A percentile compares a stretch with the other conserved stretches of the same genome.
These are phyloP conservation scores for Pestalotiopsis sp. DNA, from an alignment of 2,329 filamentous ascomycete species.

Conservation along the genomic window DNA sequence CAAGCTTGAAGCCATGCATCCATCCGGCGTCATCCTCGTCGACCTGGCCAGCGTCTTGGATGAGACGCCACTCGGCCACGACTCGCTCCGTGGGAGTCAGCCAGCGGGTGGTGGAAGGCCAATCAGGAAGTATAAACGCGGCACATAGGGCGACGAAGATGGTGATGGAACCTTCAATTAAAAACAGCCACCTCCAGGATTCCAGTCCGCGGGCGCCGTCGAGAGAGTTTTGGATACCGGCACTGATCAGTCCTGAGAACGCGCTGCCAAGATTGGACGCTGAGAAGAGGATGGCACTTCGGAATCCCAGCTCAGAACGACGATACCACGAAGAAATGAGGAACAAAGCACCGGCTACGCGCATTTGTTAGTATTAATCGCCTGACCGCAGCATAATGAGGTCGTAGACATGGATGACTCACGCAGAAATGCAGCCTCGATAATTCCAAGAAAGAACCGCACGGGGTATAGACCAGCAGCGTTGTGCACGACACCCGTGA, in stretches of 20 bases:
- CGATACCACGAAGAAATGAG: slow-evolving; percentile 3
- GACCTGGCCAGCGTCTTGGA: slow-evolving; percentile 51
- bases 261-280: slow-evolving; percentile 38
- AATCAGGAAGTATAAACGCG: slow-evolving; percentile 58
- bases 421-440: slow-evolving; percentile 13
- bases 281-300: slow-evolving; percentile 40
- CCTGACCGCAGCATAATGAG: too few relatives aligned
- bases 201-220: slow-evolving; percentile 49
- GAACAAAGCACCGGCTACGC: neutral
- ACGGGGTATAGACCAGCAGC: slow-evolving; percentile 39
- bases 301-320: slow-evolving; percentile 19
- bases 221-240: slow-evolving; percentile 59
- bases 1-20: slow-evolving; percentile 49
- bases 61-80: slow-evolving; percentile 49
- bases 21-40: slow-evolving; percentile 40
- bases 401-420: slow-evolving; percentile 2
- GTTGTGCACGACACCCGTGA: slow-evolving; percentile 39
- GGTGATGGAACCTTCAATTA: slow-evolving; percentile 62
- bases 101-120: slow-evolving; percentile 44
- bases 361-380: too few relatives aligned
- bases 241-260: slow-evolving; percentile 63
- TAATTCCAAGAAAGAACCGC: slow-evolving; percentile 29
- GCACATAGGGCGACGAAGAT: slow-evolving; percentile 60
- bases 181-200: slow-evolving; percentile 53
- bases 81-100: slow-evolving; percentile 49